Base-by-base conservation (phyloP, 2,329 filamentous ascomycete genomes). In the Diaporthe ampelina region DNA sequence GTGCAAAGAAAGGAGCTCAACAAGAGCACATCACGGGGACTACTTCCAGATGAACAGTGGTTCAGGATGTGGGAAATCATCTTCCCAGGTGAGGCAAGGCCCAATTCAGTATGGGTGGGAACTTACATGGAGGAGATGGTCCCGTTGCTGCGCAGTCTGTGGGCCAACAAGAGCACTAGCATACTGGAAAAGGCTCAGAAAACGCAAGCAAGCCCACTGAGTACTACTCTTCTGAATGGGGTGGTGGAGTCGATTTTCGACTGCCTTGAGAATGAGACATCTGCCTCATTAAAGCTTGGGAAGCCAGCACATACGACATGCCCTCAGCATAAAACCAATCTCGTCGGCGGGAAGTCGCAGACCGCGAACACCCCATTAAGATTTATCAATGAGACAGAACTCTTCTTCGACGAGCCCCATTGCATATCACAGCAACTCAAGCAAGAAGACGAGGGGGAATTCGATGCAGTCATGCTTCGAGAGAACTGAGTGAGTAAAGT, bases 1-100 rank as follows among this genome's bases (percentile, higher is more conserved):
- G 43, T 15, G 0, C 40, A 71, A 17, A 35, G 8, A 24, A 35
- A 19, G 5, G 26, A 9, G 1, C 21, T 71, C 4, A 35, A 40
- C 21, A 71, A 61, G 19, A 61, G 45, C 56, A 26, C 69, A 4
- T 71, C 40, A 2, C 24, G 69, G 1, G 37, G 24, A 5, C 21
- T 50, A 24, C 21, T 26, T 5, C 5, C 24, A 7, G 26, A 52
- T n/a, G 32, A 15, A 0, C 56, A 71, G 21, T 71, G 69, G 56
- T 71, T 50, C n/a, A 26, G 58, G 8, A 61, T 71, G n/a, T 71
- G 69, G 69, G 32, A 58, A 1, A 52, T 71, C 6, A 50, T 71
- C 29, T 71, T 71, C 21, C 56, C 56, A 1, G 43, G 9, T 5
- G 11, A 61, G n/a, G 1, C 15, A 24, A 43, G 11, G 3, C 69